Evolutionary conservation across 768 basidiomycete species (phyloP), one percentile per base, ranked within the genome.

Genomic region (Psilocybe azurescens): DNA sequence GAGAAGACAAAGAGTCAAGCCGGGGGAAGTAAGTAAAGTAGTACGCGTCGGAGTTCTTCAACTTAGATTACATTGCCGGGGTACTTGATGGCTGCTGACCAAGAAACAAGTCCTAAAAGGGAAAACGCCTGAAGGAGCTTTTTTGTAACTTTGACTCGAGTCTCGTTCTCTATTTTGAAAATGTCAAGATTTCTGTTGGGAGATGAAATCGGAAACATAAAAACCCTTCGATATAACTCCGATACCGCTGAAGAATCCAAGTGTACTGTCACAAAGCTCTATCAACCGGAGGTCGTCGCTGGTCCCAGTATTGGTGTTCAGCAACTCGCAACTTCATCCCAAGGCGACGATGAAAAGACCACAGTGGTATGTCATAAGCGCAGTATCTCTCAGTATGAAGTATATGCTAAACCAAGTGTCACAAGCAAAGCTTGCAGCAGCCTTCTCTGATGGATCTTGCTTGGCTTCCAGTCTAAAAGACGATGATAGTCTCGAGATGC

Each of bases 201-300:
- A 64, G 93, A 94, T 75, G 89, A 92, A 65, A 85, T 91, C 33
- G 93, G 93, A 18, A 85, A 83, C 59, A 83, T 94, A 60, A 93
- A 93, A 75, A 74, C 84, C 7, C 69, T 91, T 59, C 75, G 67
- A 9, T 89, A 83, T 67, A 56, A 71, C 3, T 66, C 75, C 16
- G 69, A 72, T 10, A 49, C 65, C 10, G 63, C 73, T 14, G 55
- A 66, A 7, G 72, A 76, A 50, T 64, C 69, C 58, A 82, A 79
- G 56, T 69, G 73, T 2, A 62, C 70, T 20, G 52, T 79, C 5
- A 77, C 73, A 33, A 79, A 72, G 18, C 52, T 80, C 5, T 69
- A 74, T 72, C 75, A 63, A 77, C 77, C 10, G 70, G 68, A 32
- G 58, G 38, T 64, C 53, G 30, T 53, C 32, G 48, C 39, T 32